These are phyloP conservation scores for Purpureocillium lavendulum DNA, from an alignment of 2,329 filamentous ascomycete species.

Conservation along the genomic window DNA sequence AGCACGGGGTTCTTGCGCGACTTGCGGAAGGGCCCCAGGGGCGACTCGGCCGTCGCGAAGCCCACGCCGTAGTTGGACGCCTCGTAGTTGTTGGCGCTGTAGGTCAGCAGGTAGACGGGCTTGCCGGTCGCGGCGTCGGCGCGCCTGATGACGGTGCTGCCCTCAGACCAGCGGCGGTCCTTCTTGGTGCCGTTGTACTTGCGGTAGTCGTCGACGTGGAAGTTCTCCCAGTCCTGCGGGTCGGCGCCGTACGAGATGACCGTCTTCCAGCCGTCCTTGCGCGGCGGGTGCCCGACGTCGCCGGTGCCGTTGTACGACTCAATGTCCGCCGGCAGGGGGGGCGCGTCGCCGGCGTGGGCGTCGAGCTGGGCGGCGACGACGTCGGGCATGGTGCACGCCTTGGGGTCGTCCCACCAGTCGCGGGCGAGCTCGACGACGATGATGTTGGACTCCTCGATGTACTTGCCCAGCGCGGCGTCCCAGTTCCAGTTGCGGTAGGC, in stretches of 20 bases:
- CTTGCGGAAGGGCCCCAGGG: constrained; percentile 23
- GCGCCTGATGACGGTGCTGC: constrained; percentile 21
- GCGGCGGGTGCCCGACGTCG: constrained; percentile 21
- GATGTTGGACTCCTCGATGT: constrained; percentile 28
- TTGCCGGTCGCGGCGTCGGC: constrained; percentile 10
- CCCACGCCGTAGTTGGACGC: constrained; percentile 28
- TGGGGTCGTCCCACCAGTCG: constrained; percentile 25
- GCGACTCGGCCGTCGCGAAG: constrained; percentile 22
- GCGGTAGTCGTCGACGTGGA: constrained; percentile 23
- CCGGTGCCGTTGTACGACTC: constrained; percentile 24
- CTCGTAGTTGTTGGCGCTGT: constrained; percentile 26
- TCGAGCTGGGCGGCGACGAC: constrained; percentile 19
- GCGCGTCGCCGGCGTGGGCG: constrained; percentile 17
- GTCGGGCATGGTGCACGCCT: constrained; percentile 23
- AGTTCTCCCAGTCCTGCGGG: constrained; percentile 26
- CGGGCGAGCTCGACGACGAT: constrained; percentile 25
- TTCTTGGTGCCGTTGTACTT: constrained; percentile 24
- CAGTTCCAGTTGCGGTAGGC: constrained; percentile 29
- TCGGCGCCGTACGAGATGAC: constrained; percentile 26
- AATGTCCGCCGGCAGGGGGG: constrained; percentile 18
- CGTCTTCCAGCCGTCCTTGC: constrained; percentile 27
- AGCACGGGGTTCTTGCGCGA: constrained; percentile 21
- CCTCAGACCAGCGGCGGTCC: constrained; percentile 26
- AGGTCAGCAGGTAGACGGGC: constrained; percentile 20
- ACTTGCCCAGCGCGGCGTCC: constrained; percentile 22